Evolutionary conservation across 2,329 filamentous ascomycete genomes (phyloP), one percentile per base, ranked within the genome.

Genomic region (Nemania serpens): DNA sequence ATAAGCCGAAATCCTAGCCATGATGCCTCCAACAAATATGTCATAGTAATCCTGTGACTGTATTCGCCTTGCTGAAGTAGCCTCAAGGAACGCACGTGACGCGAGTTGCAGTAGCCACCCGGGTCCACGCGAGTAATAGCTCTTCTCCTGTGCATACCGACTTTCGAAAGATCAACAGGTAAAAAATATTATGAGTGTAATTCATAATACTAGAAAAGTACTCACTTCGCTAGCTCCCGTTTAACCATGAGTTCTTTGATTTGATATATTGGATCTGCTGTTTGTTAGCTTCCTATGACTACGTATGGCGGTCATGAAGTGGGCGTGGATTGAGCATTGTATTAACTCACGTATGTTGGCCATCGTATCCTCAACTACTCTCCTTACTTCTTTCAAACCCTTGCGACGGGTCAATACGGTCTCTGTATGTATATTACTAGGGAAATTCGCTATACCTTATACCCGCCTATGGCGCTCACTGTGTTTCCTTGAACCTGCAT

Each of bases 291-390:
- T 36, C 10, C n/a, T 20, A 29, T 29, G 25, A 29, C 25, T 7
- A 29, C 7, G 25, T 29, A 29, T 29, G 25, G 36, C 17, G 4
- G n/a, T 12, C 13, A 20, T n/a, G 34, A 13, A 12, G 33, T 10
- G 9, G 17, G 3, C 25, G 25, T 7, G 25, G 7, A 29, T 4
- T n/a, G 25, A 29, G 25, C 25, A 29, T 3, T 7, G 25, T 29
- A 29, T 42, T 36, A 34, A 63, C 57, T 63, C 57, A 63, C 61
- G 95, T 58, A 97, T 88, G 74, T 99, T 99, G 71, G 86, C 86
- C 95, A 99, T 98, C 79, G 93, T 97, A 76, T 98, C 94, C 76
- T 96, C 91, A 39, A 98, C 86, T 18, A 97, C 88, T 54, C 93
- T 84, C 48, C 95, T 88, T 33, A 97, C 87, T 71, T 97, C 94